A percentile compares a stretch with the other conserved stretches of the same genome.
These are phyloP conservation scores for Alternaria sp. DNA, from an alignment of 2,329 filamentous ascomycete species.

Conservation along the genomic window DNA sequence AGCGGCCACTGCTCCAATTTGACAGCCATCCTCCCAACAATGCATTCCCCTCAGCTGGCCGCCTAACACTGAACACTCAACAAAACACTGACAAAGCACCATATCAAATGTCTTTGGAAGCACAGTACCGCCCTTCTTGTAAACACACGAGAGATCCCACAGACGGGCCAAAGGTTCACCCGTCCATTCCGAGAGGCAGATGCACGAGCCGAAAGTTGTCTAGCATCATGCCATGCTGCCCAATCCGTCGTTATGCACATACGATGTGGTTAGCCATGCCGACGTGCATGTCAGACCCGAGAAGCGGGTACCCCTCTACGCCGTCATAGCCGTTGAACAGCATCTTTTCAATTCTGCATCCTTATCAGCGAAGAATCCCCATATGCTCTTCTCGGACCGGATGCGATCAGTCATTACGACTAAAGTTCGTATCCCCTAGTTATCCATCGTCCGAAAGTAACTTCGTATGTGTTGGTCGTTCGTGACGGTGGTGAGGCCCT, in stretches of 20 bases:
- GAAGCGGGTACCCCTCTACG: constrained; percentile 35
- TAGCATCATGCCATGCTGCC: constrained; percentile 48
- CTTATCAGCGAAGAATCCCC: constrained; percentile 13
- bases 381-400: constrained; percentile 14
- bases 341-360: constrained; percentile 16
- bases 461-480: background rate
- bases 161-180: constrained; percentile 2
- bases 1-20: constrained; percentile 19
- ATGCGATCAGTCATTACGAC: constrained; percentile 7
- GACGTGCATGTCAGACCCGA: constrained; percentile 28
- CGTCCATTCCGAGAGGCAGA: constrained; percentile 20
- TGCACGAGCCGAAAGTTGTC: constrained; percentile 28
- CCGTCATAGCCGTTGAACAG: constrained; percentile 35
- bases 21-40: constrained; percentile 6
- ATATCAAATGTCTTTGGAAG: constrained; percentile 2
- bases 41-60: constrained; percentile 12
- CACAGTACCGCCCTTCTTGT: constrained; percentile 6
- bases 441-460: background rate
- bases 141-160: background rate
- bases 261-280: constrained; percentile 29
- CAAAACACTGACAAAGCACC: constrained; percentile 7
- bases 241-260: constrained; percentile 38
- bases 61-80: constrained; percentile 13
- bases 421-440: constrained; percentile 4
- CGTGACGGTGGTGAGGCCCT: constrained; percentile 8